Evolutionary conservation across 306 rosid genomes (phyloP).

Genomic region (Abrus pulchellus): DNA sequence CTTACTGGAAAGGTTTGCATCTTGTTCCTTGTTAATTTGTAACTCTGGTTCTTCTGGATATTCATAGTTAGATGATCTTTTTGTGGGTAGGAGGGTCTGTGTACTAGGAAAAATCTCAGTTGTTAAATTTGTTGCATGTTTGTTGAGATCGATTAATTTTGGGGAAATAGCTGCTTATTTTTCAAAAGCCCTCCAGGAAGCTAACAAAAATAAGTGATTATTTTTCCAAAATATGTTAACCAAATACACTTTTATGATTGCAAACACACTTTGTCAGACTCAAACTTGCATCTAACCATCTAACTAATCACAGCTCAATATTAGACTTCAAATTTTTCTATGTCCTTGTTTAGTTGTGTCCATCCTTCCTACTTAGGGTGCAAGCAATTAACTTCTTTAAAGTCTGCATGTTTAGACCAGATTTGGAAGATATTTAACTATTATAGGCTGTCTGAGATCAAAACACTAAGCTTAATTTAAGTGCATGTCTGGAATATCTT

Average conservation of each 20-base stretch:
- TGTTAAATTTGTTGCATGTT: neutral
- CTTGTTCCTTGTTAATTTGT: slow-evolving; percentile 34
- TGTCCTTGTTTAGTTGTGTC: neutral
- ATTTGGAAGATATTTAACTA: slow-evolving; percentile 3
- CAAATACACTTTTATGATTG: neutral
- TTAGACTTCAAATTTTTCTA: neutral
- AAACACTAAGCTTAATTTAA: neutral
- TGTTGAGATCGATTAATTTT: no score
- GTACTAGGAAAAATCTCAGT: neutral
- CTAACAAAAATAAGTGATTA: no score
- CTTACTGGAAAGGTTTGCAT: slow-evolving; percentile 89
- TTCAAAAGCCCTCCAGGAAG: no score
- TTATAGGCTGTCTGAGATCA: neutral
- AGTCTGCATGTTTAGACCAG: slow-evolving; percentile 18
- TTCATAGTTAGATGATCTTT: neutral
- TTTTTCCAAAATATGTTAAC: no score
- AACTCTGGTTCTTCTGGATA: slow-evolving; percentile 26
- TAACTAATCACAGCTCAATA: neutral
- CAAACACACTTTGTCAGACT: neutral
- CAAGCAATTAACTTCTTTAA: neutral
- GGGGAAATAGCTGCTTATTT: no score
- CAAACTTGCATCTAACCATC: neutral
- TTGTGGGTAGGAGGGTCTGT: neutral
- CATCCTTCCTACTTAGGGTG: neutral
- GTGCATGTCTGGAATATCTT: no score